Evolutionary conservation across 2,329 filamentous ascomycete species (phyloP), one percentile per base, ranked within the genome.

Genomic region (Hypoxylon sp.): DNA sequence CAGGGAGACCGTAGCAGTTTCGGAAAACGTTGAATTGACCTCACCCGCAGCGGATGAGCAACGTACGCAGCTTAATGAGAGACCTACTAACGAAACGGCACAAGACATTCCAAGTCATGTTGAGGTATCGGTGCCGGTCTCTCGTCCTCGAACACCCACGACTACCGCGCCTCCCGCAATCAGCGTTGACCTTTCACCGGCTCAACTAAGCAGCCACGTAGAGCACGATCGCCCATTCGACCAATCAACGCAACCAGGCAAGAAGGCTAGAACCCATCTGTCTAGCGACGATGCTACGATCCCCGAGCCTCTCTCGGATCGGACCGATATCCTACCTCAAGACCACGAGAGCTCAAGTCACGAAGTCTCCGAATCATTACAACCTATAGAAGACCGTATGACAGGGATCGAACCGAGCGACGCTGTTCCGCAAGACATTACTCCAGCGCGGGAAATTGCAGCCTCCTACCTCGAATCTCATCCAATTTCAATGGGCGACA

Each of bases 151-250:
- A 55, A 72, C 64, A 30, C 71, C 67, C 13, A 50, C 70, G 25
- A 53, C 66, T 51, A 57, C 46, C 36, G 52, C 59, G n/a, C 65
- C 68, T 36, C 61, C 68, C 14, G 17, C 65, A 25, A 61, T 67
- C 48, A 61, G 65, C 30, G 59, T 78, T 10, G 76, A 79, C 53
- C 71, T 79, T 30, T 77, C 75, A 1, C 79, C 79, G 14, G 77
- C 77, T 48, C 79, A 79, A 57, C 61, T 75, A 21, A 78, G 72
- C 55, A 80, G 77, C 53, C 74, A 75, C 57, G 66, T 82, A 21
- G 70, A 75, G 63, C 80, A 82, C 52, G 80, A 81, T 1, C 75
- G 75, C 43, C 79, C 80, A 6, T 80, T 80, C 48, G 79, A 79
- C 52, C 72, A 79, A 59, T 74, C 77, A 17, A 74, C 74, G 21